Conservation (phyloP, 371 early-diverging fungal genomes). For the Rhizopus arrhizus region DNA sequence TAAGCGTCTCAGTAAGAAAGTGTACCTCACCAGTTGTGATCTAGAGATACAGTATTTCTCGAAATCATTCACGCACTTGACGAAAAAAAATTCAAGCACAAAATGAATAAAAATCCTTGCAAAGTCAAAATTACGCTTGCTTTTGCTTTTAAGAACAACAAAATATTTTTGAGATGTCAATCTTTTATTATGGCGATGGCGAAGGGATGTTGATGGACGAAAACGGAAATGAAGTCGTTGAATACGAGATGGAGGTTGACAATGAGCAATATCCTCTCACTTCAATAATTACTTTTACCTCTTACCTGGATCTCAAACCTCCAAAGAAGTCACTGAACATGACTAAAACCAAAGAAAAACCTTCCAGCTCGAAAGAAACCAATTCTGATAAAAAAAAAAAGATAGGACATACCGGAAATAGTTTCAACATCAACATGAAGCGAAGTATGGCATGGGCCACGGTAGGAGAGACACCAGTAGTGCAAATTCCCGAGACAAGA, state of each 20-base stretch:
- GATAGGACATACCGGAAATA: too few species aligned
- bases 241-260: constrained; percentile 23
- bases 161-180: not conserved
- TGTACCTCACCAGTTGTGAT: too few species aligned
- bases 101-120: too few species aligned
- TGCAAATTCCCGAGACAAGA: constrained; percentile 1
- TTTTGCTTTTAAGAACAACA: too few species aligned
- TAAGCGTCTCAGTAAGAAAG: too few species aligned
- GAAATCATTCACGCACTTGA: too few species aligned
- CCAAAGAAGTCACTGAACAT: constrained; percentile 7
- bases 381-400: too few species aligned
- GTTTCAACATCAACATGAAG: constrained; percentile 17
- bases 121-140: too few species aligned
- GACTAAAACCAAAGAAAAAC: too few species aligned
- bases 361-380: too few species aligned
- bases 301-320: constrained; percentile 17
- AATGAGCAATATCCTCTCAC: constrained; percentile 19
- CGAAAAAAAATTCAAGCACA: too few species aligned
- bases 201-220: constrained; percentile 16
- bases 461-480: constrained; percentile 7
- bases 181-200: constrained; percentile 10
- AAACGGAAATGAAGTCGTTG: constrained; percentile 14
- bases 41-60: too few species aligned
- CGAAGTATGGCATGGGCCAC: constrained; percentile 3
- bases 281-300: constrained; percentile 10